A percentile compares a stretch with the other conserved stretches of the same genome.
These are phyloP conservation scores for Calonectria leucothoes DNA, from an alignment of 2,329 filamentous ascomycete species.

Conservation along the genomic window DNA sequence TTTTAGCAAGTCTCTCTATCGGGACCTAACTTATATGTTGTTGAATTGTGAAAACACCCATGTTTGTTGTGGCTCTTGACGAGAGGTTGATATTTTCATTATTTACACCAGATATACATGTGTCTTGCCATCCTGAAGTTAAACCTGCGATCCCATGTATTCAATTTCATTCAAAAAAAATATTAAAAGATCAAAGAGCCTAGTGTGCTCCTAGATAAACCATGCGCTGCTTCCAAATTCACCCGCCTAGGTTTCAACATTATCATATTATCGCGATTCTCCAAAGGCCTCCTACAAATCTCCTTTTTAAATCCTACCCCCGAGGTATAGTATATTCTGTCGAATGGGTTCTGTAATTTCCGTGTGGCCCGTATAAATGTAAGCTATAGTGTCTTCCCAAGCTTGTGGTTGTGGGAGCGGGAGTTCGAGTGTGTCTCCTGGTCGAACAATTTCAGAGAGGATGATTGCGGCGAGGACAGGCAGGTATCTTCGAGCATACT, in stretches of 20 bases:
- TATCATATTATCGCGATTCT: background rate
- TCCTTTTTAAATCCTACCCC: conserved; percentile 53
- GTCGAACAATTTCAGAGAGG: conserved; percentile 62
- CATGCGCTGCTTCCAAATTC: background rate
- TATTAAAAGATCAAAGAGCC: background rate
- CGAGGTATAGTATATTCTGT: conserved; percentile 67
- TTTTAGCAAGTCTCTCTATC: background rate
- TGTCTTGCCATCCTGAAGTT: background rate
- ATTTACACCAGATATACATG: background rate
- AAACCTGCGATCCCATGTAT: background rate
- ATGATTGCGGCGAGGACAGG: conserved; percentile 68
- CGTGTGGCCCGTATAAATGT: conserved; percentile 65
- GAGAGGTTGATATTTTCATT: background rate
- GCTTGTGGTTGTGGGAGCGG: conserved; percentile 67
- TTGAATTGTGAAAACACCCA: background rate
- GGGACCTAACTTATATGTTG: background rate
- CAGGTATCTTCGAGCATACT: conserved; percentile 51
- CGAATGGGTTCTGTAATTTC: conserved; percentile 57
- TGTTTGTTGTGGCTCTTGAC: background rate
- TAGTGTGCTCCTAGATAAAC: background rate
- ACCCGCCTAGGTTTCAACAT: too few species aligned
- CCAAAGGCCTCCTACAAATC: background rate
- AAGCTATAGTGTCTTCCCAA: conserved; percentile 67
- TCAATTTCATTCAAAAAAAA: background rate
- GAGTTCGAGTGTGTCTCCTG: conserved; percentile 67